Base-by-base conservation (phyloP, 148 eudicot species). In the Amaranthus palmeri region DNA sequence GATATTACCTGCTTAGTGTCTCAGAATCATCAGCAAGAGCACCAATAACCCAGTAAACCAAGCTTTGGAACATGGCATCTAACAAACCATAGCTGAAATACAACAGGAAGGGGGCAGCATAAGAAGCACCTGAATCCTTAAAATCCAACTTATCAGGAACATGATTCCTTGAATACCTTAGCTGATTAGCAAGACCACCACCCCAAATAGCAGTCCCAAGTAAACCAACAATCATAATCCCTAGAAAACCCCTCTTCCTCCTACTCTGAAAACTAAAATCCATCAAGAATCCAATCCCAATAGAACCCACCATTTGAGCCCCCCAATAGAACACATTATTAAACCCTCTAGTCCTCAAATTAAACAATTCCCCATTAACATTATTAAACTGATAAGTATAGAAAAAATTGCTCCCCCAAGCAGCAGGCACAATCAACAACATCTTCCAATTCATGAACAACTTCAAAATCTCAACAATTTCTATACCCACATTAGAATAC, bases 281-380 rank as follows among this genome's bases (percentile, higher is more conserved):
- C 95, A 93, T 81, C 67, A 93, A 43, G 45, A 84, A 87, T 14
- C 96, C 97, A 5, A 93, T 82, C 77, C 77, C 77, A 48, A 86
- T 76, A 0, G 97, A 92, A 1, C 99, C 99, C 17, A 88, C 6
- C 99, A 96, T 96, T 72, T 96, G 99, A 42, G 99, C 99, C 0
- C 92, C 99, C 99, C 99, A 96, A 45, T 96, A 96, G 58, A 96
- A 92, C 41, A 92, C 84, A 66, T 96, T 96, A 76, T 92, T 92
- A 49, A 96, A 87, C 47, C 97, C 99, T 61, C 93, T 84, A 10
- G 99, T 96, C 72, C 99, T 85, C 71, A 96, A 47, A 70, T 90
- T 86, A 70, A 96, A 96, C 82, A 92, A 77, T 75, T 76, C 88
- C 70, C 96, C 99, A 79, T 92, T 96, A 41, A 96, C 99, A 64